These are phyloP conservation scores for Conticribra weissflogii DNA, from an alignment of 108 stramenopile genomes.

Conservation along the genomic window DNA sequence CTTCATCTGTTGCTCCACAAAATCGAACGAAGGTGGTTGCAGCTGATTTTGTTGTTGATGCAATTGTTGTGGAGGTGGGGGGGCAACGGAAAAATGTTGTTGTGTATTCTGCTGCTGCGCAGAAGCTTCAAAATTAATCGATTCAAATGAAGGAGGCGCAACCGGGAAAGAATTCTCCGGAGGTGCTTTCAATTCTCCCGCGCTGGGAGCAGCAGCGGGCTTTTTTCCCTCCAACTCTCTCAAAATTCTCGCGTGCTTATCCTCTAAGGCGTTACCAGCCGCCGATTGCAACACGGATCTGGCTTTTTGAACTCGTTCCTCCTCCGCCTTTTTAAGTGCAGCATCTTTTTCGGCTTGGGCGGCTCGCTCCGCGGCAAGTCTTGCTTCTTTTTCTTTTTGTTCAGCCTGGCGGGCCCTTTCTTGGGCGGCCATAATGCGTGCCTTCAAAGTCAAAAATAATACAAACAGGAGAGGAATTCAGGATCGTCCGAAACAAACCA, in stretches of 20 bases:
- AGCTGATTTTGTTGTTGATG: constrained; percentile 1
- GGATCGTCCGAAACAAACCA: no score
- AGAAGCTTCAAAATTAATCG: constrained; percentile 20
- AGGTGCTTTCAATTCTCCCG: constrained; percentile 20
- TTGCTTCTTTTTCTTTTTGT: constrained; percentile 38
- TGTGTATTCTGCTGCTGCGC: background rate
- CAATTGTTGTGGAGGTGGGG: constrained; percentile 26
- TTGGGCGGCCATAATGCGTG: constrained; percentile 86
- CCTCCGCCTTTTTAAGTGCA: constrained; percentile 16
- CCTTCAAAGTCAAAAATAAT: constrained; percentile 36
- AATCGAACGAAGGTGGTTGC: constrained; percentile 66
- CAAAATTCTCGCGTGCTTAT: constrained; percentile 30
- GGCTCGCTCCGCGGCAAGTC: constrained; percentile 21
- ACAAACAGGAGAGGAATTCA: background rate
- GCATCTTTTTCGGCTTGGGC: constrained; percentile 32
- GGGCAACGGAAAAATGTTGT: no score
- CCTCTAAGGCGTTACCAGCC: constrained; percentile 16
- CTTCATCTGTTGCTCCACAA: constrained; percentile 20
- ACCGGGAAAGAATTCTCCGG: constrained; percentile 43
- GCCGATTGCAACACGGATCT: constrained; percentile 12
- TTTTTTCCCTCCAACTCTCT: constrained; percentile 24
- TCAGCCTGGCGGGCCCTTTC: constrained; percentile 65
- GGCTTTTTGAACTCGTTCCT: constrained; percentile 6
- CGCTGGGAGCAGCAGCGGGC: constrained; percentile 2
- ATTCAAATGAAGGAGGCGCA: constrained; percentile 46